Evolutionary conservation across 2,329 filamentous ascomycete genomes (phyloP), one percentile per base, ranked within the genome.

Genomic region (Epichloe glyceriae): DNA sequence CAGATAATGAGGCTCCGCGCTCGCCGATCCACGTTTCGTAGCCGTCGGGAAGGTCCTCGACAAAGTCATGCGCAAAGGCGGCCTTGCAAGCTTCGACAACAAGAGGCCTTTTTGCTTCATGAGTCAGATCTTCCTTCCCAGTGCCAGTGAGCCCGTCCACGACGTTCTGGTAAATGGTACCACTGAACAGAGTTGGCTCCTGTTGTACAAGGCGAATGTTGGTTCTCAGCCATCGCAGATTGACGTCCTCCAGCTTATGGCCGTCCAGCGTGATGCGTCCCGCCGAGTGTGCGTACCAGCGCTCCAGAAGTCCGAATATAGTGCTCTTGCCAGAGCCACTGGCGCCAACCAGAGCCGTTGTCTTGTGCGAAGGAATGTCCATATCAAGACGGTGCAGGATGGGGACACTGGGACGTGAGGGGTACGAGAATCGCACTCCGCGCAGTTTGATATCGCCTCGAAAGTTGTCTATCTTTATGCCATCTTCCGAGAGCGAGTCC

Each of bases 1-100:
- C 82, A 5, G 78, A 83, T 0, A 86, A 67, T 45, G 80, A 80
- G 10, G 79, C 76, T 0, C 82, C 83, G 14, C 75, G 73, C 57
- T 85, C 80, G 1, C 82, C 83, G 5, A 86, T 79, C 20, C 70
- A 65, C 0, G 82, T 83, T 2, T 78, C 70, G 56, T 85, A 85
- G 6, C 75, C 77, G 62, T 65, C 61, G 6, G 76, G 75, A 0
- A 80, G 61, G 4, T 68, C 64, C 6, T 67, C 55, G 50, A 80
- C 74, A 49, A 80, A 79, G 7, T 75, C 74, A 52, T 76, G 69
- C 1, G 76, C 75, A 61, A 70, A 76, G 2, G 75, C 73, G 41
- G 74, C 68, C 50, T 67, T 62, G 49, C 73, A 76, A 1, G 77
- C 73, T 17, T 71, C 66, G 6, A 69, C 54, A 2, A 78, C 73